A percentile compares a stretch with the other conserved stretches of the same genome.
phyloP scores from a whole-genome alignment of 2,329 filamentous ascomycete genomes.

The Grosmannia huntii region DNA sequence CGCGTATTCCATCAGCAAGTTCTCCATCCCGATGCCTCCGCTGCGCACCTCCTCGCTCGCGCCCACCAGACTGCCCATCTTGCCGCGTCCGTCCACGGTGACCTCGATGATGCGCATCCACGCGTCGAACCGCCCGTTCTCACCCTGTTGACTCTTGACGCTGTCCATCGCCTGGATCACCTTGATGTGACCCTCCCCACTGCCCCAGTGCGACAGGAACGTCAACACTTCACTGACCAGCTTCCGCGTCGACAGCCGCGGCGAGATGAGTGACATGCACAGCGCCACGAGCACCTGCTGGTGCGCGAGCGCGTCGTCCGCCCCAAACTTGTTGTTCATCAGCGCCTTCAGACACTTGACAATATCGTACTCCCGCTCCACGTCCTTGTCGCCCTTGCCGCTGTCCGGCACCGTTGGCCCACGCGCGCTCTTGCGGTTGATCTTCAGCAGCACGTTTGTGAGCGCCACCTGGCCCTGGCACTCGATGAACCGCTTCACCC shows the following conservation, averaged over 20 bases:
- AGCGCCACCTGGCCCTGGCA: slow-evolving; percentile 93
- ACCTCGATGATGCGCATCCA: slow-evolving; percentile 99
- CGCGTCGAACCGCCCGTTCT: slow-evolving; percentile 91
- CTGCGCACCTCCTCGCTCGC: slow-evolving; percentile 93
- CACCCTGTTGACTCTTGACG: slow-evolving; percentile 75
- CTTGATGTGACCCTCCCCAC: slow-evolving; percentile 76
- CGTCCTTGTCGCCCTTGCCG: slow-evolving; percentile 56
- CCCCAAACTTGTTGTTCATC: slow-evolving; percentile 99
- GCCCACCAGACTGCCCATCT: slow-evolving; percentile 96
- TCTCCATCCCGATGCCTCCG: slow-evolving; percentile 96
- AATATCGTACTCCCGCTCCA: slow-evolving; percentile 92
- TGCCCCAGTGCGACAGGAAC: slow-evolving; percentile 88
- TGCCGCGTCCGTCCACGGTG: slow-evolving; percentile 89
- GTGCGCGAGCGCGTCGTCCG: slow-evolving; percentile 84
- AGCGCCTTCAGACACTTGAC: slow-evolving; percentile 93
- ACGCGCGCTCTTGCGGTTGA: slow-evolving; percentile 73
- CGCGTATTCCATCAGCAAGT: slow-evolving; percentile 96
- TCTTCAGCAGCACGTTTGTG: slow-evolving; percentile 84
- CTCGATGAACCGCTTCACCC: slow-evolving; percentile 94
- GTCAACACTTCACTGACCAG: slow-evolving; percentile 93
- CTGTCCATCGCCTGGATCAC: slow-evolving; percentile 88
- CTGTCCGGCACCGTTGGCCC: slow-evolving; percentile 54
- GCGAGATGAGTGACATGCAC: slow-evolving; percentile 74
- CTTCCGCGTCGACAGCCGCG: slow-evolving; percentile 81
- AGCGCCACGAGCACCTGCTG: slow-evolving; percentile 83